Evolutionary conservation across 176 grass and related monocot species (phyloP), one percentile per base, ranked within the genome.

Genomic region (Typha latifolia): DNA sequence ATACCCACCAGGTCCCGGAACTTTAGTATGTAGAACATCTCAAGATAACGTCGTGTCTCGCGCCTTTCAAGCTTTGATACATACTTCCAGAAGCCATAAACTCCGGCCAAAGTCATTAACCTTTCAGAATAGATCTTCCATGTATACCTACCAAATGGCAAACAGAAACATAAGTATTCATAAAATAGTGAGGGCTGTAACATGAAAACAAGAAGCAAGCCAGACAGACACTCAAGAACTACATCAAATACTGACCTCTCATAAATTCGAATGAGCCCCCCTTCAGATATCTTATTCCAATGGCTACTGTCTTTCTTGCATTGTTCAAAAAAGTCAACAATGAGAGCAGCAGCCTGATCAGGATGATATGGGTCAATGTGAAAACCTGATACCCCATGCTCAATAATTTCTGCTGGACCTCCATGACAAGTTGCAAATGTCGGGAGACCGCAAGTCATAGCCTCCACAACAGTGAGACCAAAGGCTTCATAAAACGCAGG

Each of bases 121-220:
- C 93, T 97, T 78, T 92, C 88, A 0, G 93, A 97, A 77, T 97
- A 97, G 49, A 86, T 91, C 75, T 86, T 97, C 93, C 93, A 97
- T 73, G 93, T 97, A 73, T 92, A 97, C 78, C 93, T 97, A 70
- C 6, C 37, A 1, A 43, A 43, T 43, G 37, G 2, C 37, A 43
- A 43, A 43, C 37, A 43, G 37, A 9, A 9, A 43, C 37, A 43
- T 43, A 43, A 43, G 37, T 10, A 18, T 32, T 3, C 24, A 59
- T 55, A n/a, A 53, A 71, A 78, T 31, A 69, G 62, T 12, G 19
- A 56, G 37, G n/a, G 63, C 4, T 57, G 1, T 68, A 52, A 22
- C 32, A 74, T 72, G 14, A 14, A 48, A 16, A 14, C 10, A 11
- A 62, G n/a, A 75, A 5, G 67, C 6, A 1, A 14, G 22, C 1